phyloP scores from a whole-genome alignment of 495 filamentous ascomycete genomes.

The Cenococcum geophilum region DNA sequence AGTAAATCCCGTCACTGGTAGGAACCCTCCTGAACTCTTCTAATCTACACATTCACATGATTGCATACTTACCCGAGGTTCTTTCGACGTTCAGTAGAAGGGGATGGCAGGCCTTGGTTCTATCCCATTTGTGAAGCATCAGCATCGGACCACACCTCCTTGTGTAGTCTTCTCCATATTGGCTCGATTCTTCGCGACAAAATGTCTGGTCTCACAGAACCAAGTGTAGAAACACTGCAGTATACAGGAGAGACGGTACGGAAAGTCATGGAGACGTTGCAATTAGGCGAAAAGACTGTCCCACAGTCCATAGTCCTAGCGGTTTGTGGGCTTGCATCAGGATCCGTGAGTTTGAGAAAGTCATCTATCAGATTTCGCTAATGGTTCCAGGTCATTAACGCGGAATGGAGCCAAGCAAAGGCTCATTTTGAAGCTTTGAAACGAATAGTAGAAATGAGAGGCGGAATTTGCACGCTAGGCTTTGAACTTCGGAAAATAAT shows the following conservation, averaged over 20 bases:
- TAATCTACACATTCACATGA: neutral
- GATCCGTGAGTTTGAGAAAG: constrained; percentile 18
- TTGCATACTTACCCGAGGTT: neutral
- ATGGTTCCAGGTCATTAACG: constrained; percentile 14
- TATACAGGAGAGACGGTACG: constrained; percentile 24
- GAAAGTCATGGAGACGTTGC: constrained; percentile 19
- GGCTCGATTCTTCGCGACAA: constrained; percentile 16
- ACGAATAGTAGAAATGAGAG: constrained; percentile 14
- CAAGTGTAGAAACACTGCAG: constrained; percentile 23
- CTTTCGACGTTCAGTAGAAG: neutral
- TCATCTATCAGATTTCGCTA: neutral
- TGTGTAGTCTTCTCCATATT: constrained; percentile 13
- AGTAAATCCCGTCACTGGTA: no score
- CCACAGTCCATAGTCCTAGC: constrained; percentile 20
- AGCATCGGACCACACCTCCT: constrained; percentile 12
- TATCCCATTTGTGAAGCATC: constrained; percentile 13
- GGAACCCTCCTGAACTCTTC: neutral
- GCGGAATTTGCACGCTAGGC: constrained; percentile 16
- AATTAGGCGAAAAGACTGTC: constrained; percentile 14
- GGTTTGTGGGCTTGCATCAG: constrained; percentile 19
- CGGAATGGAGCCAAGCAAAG: constrained; percentile 20
- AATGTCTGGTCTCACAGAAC: constrained; percentile 7
- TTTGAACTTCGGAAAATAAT: constrained; percentile 23
- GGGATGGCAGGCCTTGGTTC: neutral
- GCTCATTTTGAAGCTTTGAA: constrained; percentile 24